A percentile compares a stretch with the other conserved stretches of the same genome.
Conservation (phyloP, 2,329 filamentous ascomycete species). For the Diaporthe helianthi region DNA sequence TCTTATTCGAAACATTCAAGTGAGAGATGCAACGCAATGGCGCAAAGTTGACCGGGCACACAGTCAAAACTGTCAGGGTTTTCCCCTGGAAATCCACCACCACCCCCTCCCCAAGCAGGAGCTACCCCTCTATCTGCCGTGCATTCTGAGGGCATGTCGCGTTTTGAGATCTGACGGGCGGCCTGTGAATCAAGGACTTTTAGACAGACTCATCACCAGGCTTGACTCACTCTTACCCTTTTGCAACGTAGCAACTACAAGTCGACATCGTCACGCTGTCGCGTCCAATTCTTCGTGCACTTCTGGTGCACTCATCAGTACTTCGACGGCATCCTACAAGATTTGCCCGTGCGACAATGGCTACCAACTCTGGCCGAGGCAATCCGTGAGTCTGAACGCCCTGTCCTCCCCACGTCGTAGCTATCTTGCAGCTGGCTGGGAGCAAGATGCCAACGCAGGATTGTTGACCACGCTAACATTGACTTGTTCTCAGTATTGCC, state of each 20-base stretch:
- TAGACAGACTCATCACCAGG: slow-evolving; percentile 2
- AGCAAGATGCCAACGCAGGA: background rate
- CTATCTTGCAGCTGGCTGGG: background rate
- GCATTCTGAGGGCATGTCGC: background rate
- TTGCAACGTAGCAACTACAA: background rate
- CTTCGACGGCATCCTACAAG: slow-evolving; percentile 51
- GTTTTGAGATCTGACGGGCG: background rate
- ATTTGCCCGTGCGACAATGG: slow-evolving; percentile 60
- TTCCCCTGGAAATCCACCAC: background rate
- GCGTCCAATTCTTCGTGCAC: slow-evolving; percentile 51
- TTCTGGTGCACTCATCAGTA: slow-evolving; percentile 64
- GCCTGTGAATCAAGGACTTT: slow-evolving; percentile 27
- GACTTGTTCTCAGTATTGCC: slow-evolving; percentile 45
- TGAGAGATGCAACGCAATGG: background rate
- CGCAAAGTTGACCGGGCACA: background rate
- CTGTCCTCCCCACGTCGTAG: background rate
- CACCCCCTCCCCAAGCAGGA: background rate
- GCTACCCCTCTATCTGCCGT: slow-evolving; percentile 21
- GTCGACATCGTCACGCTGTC: slow-evolving; percentile 40
- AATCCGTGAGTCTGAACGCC: slow-evolving; percentile 48
- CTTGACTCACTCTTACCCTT: slow-evolving; percentile 24
- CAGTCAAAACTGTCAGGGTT: background rate
- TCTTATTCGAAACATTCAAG: background rate
- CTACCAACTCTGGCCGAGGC: slow-evolving; percentile 61
- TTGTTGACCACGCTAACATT: slow-evolving; percentile 23